Conservation (phyloP, 1,139 yeast genomes). For the Pichia sp. region DNA sequence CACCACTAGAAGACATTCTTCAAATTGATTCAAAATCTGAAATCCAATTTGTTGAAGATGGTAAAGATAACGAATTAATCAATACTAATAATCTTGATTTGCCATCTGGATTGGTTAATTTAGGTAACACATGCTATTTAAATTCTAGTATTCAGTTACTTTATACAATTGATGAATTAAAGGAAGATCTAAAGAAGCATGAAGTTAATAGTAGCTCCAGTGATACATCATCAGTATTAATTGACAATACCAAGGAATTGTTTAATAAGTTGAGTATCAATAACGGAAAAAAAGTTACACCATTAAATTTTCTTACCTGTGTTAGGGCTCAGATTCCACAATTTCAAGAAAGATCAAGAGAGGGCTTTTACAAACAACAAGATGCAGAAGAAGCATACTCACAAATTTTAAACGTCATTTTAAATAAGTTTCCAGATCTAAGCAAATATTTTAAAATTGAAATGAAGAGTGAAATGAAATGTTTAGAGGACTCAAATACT, state of each 20-base stretch:
- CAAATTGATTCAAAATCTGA: constrained; percentile 38
- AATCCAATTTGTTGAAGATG: constrained; percentile 63
- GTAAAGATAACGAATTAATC: constrained; percentile 26
- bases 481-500: constrained; percentile 42
- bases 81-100: constrained; percentile 30
- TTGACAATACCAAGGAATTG: constrained; percentile 34
- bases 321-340: constrained; percentile 74
- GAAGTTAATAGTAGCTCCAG: constrained; percentile 22
- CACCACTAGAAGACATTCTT: constrained; percentile 52
- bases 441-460: constrained; percentile 58
- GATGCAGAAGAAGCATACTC: constrained; percentile 97
- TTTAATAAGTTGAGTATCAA: constrained; percentile 39
- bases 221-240: constrained; percentile 18
- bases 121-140: constrained; percentile 94
- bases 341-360: constrained; percentile 66
- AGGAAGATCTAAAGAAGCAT: constrained; percentile 20
- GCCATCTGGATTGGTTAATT: constrained; percentile 80
- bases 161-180: constrained; percentile 57
- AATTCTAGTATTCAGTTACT: constrained; percentile 84
- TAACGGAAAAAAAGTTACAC: constrained; percentile 45
- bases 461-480: constrained; percentile 55
- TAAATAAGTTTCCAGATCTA: constrained; percentile 40
- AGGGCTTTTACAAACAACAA: constrained; percentile 81
- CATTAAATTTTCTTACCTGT: constrained; percentile 56
- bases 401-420: constrained; percentile 56